Percentiles rank a stretch among this genome's conserved stretches.
Evolutionary conservation across 2,329 filamentous ascomycete genomes (phyloP).

Genomic region (Phyllosticta citribraziliensis): DNA sequence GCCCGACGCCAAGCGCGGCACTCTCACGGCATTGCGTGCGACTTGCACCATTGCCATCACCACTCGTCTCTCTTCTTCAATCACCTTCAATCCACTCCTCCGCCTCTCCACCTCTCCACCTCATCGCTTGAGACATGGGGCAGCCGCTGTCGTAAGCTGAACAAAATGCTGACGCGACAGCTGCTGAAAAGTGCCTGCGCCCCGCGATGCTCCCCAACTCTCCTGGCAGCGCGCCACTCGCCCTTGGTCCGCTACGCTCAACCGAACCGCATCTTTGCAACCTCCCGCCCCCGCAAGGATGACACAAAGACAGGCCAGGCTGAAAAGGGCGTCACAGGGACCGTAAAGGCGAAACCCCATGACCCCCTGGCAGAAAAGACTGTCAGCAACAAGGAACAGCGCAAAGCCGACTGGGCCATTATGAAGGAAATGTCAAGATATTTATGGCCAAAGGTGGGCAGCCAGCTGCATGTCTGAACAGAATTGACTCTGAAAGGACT

Average conservation of each 20-base stretch:
- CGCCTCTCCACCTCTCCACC: not conserved
- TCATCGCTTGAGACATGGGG: conserved; percentile 5
- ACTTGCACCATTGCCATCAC: not conserved
- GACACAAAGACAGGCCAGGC: conserved; percentile 14
- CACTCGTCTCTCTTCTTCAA: not conserved
- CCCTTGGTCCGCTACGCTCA: conserved; percentile 15
- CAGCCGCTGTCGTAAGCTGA: not conserved
- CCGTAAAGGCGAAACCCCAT: conserved; percentile 18
- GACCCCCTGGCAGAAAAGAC: conserved; percentile 56
- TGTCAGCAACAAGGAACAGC: conserved; percentile 69
- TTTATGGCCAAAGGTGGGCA: conserved; percentile 72
- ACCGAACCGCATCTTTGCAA: conserved; percentile 32
- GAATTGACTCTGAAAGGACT: conserved; percentile 41
- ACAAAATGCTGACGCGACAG: conserved; percentile 25
- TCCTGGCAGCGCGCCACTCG: conserved; percentile 7
- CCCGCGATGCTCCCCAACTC: conserved; percentile 6
- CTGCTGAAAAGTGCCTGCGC: conserved; percentile 24
- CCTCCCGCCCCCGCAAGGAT: conserved; percentile 35
- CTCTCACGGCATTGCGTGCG: conserved; percentile 6
- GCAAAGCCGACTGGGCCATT: conserved; percentile 96
- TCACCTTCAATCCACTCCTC: not conserved
- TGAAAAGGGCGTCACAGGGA: conserved; percentile 13
- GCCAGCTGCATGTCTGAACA: too few relatives aligned
- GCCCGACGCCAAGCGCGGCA: not conserved
- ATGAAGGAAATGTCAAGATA: conserved; percentile 97